Percentiles rank a stretch among this genome's conserved stretches.
Evolutionary conservation across 1,284 basidiomycete genomes (phyloP).

Genomic region (Tremellales sp.): DNA sequence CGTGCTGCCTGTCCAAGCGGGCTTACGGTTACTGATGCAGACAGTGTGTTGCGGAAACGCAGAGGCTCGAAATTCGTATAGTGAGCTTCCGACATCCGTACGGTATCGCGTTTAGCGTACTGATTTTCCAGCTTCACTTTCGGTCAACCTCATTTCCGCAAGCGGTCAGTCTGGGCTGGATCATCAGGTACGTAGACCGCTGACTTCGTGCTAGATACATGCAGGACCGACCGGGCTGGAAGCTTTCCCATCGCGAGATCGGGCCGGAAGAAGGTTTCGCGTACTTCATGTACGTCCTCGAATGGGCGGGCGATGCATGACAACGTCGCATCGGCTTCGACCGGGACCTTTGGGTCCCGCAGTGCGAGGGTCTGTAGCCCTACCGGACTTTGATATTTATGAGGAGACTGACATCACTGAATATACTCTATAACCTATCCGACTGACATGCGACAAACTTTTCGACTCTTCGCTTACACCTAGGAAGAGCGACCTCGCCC

Average conservation of each 20-base stretch:
- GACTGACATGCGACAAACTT: too few species aligned
- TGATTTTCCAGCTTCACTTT: constrained; percentile 61
- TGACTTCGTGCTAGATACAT: constrained; percentile 18
- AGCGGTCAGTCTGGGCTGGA: constrained; percentile 54
- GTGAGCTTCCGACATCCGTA: constrained; percentile 17
- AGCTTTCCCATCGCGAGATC: constrained; percentile 33
- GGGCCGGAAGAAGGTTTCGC: constrained; percentile 67
- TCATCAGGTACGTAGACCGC: neutral
- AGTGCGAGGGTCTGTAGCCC: too few species aligned
- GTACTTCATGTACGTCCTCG: constrained; percentile 70
- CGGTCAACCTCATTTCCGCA: constrained; percentile 85
- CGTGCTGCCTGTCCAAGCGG: neutral
- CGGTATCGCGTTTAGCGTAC: neutral
- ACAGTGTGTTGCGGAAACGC: constrained; percentile 61
- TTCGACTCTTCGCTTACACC: too few species aligned
- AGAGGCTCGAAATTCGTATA: constrained; percentile 68
- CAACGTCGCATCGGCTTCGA: too few species aligned
- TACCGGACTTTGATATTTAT: too few species aligned
- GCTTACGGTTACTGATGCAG: neutral
- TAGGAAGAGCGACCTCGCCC: too few species aligned
- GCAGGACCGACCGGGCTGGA: constrained; percentile 31
- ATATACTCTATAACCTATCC: too few species aligned
- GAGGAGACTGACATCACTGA: too few species aligned
- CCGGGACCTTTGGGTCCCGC: too few species aligned
- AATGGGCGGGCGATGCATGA: neutral